These are phyloP conservation scores for Phoma sp. DNA, from an alignment of 2,329 filamentous ascomycete genomes.

Conservation along the genomic window DNA sequence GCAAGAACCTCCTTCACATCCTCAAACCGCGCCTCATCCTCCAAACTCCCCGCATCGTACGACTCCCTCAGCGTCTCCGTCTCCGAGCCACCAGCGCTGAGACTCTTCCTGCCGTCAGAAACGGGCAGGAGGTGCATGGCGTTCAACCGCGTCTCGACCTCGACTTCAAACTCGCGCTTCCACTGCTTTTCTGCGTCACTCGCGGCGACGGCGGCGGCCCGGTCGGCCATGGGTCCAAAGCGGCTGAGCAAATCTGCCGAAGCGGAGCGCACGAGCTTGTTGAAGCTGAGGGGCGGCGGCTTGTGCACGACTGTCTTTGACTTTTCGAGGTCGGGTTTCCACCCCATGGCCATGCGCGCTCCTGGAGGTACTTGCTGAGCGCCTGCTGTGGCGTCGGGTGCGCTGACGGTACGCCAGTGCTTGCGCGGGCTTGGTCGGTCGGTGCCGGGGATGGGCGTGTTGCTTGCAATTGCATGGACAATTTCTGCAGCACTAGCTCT, in stretches of 20 bases:
- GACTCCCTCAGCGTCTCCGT: slow-evolving; percentile 5
- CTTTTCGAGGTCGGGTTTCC: slow-evolving; percentile 21
- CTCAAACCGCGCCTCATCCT: slow-evolving; percentile 11
- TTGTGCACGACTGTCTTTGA: background rate
- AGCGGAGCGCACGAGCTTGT: slow-evolving; percentile 13
- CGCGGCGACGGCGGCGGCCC: too few relatives aligned
- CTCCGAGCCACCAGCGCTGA: background rate
- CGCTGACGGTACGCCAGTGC: slow-evolving; percentile 24
- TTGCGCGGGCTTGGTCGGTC: background rate
- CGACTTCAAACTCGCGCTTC: slow-evolving; percentile 20
- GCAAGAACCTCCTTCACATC: slow-evolving; percentile 7
- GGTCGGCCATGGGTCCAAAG: slow-evolving; percentile 21
- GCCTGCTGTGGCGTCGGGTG: slow-evolving; percentile 12
- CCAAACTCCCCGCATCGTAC: slow-evolving; percentile 3
- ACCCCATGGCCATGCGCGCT: slow-evolving; percentile 22
- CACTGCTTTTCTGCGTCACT: slow-evolving; percentile 11
- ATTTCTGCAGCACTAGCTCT: slow-evolving; percentile 24
- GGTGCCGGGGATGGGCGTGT: slow-evolving; percentile 26
- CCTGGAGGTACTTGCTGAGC: background rate
- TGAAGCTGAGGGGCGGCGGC: background rate
- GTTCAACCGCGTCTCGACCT: slow-evolving; percentile 18
- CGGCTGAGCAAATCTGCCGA: slow-evolving; percentile 22
- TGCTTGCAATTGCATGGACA: slow-evolving; percentile 34
- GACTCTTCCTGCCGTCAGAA: background rate
- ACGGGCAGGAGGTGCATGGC: slow-evolving; percentile 15